Evolutionary conservation across 306 rosid species (phyloP), one percentile per base, ranked within the genome.

Genomic region (Cucurbita pepo): DNA sequence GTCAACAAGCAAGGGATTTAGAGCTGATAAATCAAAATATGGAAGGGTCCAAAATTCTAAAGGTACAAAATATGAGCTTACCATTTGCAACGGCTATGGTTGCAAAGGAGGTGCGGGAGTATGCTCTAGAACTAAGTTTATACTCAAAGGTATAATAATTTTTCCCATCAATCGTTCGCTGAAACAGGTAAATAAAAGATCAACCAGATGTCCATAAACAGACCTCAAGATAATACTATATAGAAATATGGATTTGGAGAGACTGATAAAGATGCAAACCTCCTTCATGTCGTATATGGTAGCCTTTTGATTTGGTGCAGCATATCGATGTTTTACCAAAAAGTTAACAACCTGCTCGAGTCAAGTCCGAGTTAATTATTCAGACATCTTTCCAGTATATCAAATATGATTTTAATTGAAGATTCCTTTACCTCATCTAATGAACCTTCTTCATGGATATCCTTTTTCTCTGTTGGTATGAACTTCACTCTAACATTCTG

Each of bases 401-500:
- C 18, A 64, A 57, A 51, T 44, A 74, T n/a, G 50, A 15, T 21
- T 47, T 61, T 5, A 13, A 66, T 7, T 0, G 5, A 16, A 25
- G 59, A n/a, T 57, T 75, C 54, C 15, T 48, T 76, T 76, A 89
- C 97, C 97, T 91, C 92, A 80, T 95, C 92, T 76, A 91, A 56
- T 75, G 96, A 88, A 82, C 99, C 99, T 84, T 88, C 75, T 61
- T 91, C 97, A 82, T 88, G 81, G 81, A 95, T 78, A 75, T 95
- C 99, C 71, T 80, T 86, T 80, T 91, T 95, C 55, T 78, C 86
- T 22, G 96, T 88, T 48, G 99, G 99, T 86, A 91, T 72, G 54
- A 95, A 95, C 85, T 88, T 86, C 76, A 95, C 99, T 81, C 97
- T 91, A 44, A 95, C 97, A 78, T 86, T 91, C 41, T 91, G 97